Base-by-base conservation (phyloP, 148 eudicot genomes). In the Gaultheria prostrata region DNA sequence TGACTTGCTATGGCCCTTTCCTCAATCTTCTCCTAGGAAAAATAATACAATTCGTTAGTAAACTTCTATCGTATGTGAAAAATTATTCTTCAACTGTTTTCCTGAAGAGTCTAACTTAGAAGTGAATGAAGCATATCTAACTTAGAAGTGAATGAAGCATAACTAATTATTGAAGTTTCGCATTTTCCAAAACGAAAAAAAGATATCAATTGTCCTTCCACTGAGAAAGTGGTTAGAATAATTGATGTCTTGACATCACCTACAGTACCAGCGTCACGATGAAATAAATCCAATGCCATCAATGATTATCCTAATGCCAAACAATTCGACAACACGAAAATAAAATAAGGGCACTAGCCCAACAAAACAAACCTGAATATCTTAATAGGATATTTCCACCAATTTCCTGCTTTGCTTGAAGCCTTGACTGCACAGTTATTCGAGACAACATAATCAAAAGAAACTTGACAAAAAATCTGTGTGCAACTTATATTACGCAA, bases 341-440 rank as follows among this genome's bases (percentile, higher is more conserved):
- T 12, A 3, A 14, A 46, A 15, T 24, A 28, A 53, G 76, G 63
- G 21, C 65, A 73, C 14, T 46, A 74, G 69, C 76, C 30, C 11
- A 39, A 76, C 6, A 79, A 80, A 77, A 78, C 86, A 84, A 80
- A 95, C 98, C 97, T 87, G 95, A 89, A 88, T 95, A 95, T 90
- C 93, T 89, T 85, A 91, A 71, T 3, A 89, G 87, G 33, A 86
- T 80, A 82, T 87, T 90, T 81, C 92, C 90, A 88, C 97, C 93
- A 73, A 92, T 95, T 80, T 92, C 98, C 86, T 95, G 97, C 91
- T 93, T 95, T 89, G 98, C 98, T 87, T 95, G 97, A 89, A 95
- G 97, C 88, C 98, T 90, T 82, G 98, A 92, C 98, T 95, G 95
- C 87, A 90, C 51, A 76, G 80, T 17, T 35, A 24, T 77, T 39